Evolutionary conservation across 2,329 filamentous ascomycete genomes (phyloP).

Genomic region (Pseudocercospora fuligena): DNA sequence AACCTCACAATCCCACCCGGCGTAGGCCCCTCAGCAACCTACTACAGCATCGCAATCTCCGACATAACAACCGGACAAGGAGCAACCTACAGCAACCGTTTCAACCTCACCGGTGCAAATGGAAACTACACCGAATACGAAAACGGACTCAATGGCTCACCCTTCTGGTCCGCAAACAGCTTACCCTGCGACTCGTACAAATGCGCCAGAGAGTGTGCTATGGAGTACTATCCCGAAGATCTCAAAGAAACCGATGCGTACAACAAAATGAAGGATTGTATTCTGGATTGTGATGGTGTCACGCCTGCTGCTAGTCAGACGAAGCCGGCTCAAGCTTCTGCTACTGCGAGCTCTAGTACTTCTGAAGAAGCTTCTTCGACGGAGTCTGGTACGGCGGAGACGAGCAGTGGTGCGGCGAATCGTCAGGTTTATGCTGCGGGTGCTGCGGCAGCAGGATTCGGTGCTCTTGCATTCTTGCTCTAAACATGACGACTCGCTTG

Average conservation of each 20-base stretch:
- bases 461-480: constrained; percentile 19
- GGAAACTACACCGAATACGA: constrained; percentile 40
- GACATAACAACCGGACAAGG: constrained; percentile 33
- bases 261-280: constrained; percentile 37
- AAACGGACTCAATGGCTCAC: constrained; percentile 34
- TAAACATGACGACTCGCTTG: no score
- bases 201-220: constrained; percentile 39
- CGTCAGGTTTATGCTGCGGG: constrained; percentile 2
- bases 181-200: constrained; percentile 37
- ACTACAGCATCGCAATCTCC: constrained; percentile 39
- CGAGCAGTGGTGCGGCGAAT: constrained; percentile 9
- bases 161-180: constrained; percentile 38
- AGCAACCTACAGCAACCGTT: constrained; percentile 35
- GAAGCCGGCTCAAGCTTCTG: constrained; percentile 17
- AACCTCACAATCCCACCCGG: constrained; percentile 40
- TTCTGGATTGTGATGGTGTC: constrained; percentile 38
- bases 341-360: constrained; percentile 1
- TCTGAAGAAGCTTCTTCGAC: background rate
- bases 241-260: constrained; percentile 32
- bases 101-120: constrained; percentile 36
- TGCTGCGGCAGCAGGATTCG: constrained; percentile 17
- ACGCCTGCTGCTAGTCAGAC: constrained; percentile 24
- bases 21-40: constrained; percentile 38
- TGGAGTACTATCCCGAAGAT: constrained; percentile 35
- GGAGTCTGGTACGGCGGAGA: constrained; percentile 2